Percentiles rank a stretch among this genome's conserved stretches.
phyloP scores from a whole-genome alignment of 306 rosid species.

The Ormosia semicastrata region DNA sequence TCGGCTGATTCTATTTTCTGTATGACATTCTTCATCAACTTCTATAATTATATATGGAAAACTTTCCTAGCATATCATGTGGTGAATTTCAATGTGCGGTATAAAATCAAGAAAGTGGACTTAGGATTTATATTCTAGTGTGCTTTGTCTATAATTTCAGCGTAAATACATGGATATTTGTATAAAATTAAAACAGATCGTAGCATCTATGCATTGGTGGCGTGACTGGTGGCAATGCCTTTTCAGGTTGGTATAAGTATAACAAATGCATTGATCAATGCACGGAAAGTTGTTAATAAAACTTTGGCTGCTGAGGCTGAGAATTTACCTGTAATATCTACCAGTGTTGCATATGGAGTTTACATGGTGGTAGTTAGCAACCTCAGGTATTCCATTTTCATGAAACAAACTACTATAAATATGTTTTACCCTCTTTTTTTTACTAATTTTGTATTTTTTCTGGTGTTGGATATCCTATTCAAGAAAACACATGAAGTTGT shows the following conservation, averaged over 20 bases:
- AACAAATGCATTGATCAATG: slow-evolving; percentile 75
- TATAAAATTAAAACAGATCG: background rate
- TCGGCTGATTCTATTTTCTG: background rate
- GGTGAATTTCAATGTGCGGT: background rate
- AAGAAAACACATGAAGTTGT: background rate
- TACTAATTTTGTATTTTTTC: background rate
- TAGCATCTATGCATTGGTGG: background rate
- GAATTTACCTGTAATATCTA: slow-evolving; percentile 74
- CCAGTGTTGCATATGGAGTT: slow-evolving; percentile 81
- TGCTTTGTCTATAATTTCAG: background rate
- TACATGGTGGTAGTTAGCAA: slow-evolving; percentile 89
- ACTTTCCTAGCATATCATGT: background rate
- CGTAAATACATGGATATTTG: background rate
- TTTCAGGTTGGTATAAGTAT: slow-evolving; percentile 81
- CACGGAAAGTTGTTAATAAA: slow-evolving; percentile 65
- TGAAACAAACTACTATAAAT: background rate
- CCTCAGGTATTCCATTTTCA: slow-evolving; percentile 56
- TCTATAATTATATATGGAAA: background rate
- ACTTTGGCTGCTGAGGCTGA: slow-evolving; percentile 61
- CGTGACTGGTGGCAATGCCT: background rate
- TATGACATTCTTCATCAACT: background rate
- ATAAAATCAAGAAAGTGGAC: background rate
- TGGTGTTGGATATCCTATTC: slow-evolving; percentile 14
- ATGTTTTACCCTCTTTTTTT: background rate
- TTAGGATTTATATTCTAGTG: background rate